Percentiles rank a stretch among this genome's conserved stretches.
Evolutionary conservation across 164 flowering plant genomes (phyloP).

Genomic region (Platanus orientalis): DNA sequence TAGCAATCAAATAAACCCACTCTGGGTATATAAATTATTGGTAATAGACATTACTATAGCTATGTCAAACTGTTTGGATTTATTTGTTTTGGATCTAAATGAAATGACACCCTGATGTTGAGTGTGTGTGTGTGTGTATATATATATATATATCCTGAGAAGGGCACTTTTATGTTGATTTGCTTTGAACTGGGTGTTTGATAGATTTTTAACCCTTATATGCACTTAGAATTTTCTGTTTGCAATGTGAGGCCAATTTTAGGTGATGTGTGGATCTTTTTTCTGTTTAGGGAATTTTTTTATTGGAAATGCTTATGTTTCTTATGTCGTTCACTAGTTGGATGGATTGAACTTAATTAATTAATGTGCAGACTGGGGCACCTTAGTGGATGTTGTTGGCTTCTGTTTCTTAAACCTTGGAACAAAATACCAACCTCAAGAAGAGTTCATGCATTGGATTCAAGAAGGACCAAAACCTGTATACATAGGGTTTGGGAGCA

Average conservation of each 20-base stretch:
- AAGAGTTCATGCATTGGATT: conserved; percentile 62
- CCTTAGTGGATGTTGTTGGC: conserved; percentile 87
- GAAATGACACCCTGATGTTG: too few relatives aligned
- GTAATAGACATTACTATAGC: too few relatives aligned
- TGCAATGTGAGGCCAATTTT: neutral
- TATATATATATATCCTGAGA: too few relatives aligned
- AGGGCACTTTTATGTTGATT: too few relatives aligned
- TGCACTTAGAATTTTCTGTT: neutral
- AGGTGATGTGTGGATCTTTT: neutral
- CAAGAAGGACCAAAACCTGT: conserved; percentile 64
- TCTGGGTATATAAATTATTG: too few relatives aligned
- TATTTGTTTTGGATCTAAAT: too few relatives aligned
- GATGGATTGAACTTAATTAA: neutral
- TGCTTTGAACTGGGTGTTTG: too few relatives aligned
- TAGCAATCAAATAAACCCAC: too few relatives aligned
- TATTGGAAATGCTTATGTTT: neutral
- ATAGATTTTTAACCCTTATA: too few relatives aligned
- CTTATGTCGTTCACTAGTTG: neutral
- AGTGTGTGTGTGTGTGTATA: too few relatives aligned
- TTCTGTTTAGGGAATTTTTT: neutral
- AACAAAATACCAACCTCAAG: conserved; percentile 61
- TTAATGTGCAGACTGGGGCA: conserved; percentile 82
- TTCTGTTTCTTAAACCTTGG: conserved; percentile 87
- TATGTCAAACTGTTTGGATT: too few relatives aligned
- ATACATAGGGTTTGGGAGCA: conserved; percentile 97